Percentiles rank a stretch among this genome's conserved stretches.
phyloP scores from a whole-genome alignment of 352 stramenopile genomes.

The Phytophthora podocarpi region DNA sequence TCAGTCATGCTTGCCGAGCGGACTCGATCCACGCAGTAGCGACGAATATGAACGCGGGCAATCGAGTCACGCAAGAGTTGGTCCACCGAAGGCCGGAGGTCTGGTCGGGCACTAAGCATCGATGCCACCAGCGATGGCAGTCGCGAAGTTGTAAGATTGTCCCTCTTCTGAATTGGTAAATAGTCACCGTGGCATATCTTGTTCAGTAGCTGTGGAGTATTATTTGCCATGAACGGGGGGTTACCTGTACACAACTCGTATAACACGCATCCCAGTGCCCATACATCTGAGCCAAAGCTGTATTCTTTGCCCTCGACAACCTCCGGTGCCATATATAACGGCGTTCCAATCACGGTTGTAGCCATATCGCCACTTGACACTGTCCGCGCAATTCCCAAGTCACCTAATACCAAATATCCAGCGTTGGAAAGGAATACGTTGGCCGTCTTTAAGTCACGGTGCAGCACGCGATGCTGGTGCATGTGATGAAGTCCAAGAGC shows the following conservation, averaged over 20 bases:
- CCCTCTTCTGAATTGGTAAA: slow-evolving; percentile 33
- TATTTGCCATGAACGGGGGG: slow-evolving; percentile 60
- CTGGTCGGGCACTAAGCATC: slow-evolving; percentile 47
- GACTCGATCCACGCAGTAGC: slow-evolving; percentile 40
- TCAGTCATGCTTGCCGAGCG: slow-evolving; percentile 10
- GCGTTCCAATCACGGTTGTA: slow-evolving; percentile 86
- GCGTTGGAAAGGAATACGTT: slow-evolving; percentile 82
- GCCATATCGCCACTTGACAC: slow-evolving; percentile 46
- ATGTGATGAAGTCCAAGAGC: slow-evolving; percentile 89
- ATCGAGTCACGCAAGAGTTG: slow-evolving; percentile 40
- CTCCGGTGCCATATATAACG: slow-evolving; percentile 91
- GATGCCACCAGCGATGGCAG: slow-evolving; percentile 38
- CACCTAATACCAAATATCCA: slow-evolving; percentile 84
- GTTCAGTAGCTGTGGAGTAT: slow-evolving; percentile 53
- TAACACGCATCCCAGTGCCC: slow-evolving; percentile 87
- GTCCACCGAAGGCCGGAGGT: slow-evolving; percentile 36
- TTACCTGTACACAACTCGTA: slow-evolving; percentile 82
- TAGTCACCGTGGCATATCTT: slow-evolving; percentile 61
- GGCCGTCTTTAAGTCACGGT: slow-evolving; percentile 92
- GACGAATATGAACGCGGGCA: slow-evolving; percentile 34
- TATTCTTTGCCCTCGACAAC: slow-evolving; percentile 84
- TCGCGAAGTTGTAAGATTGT: slow-evolving; percentile 20
- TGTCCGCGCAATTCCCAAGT: slow-evolving; percentile 86
- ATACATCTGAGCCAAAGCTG: slow-evolving; percentile 84
- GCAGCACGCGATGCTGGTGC: slow-evolving; percentile 77